phyloP scores from a whole-genome alignment of 2,329 filamentous ascomycete genomes.

The Leptographium procerum region DNA sequence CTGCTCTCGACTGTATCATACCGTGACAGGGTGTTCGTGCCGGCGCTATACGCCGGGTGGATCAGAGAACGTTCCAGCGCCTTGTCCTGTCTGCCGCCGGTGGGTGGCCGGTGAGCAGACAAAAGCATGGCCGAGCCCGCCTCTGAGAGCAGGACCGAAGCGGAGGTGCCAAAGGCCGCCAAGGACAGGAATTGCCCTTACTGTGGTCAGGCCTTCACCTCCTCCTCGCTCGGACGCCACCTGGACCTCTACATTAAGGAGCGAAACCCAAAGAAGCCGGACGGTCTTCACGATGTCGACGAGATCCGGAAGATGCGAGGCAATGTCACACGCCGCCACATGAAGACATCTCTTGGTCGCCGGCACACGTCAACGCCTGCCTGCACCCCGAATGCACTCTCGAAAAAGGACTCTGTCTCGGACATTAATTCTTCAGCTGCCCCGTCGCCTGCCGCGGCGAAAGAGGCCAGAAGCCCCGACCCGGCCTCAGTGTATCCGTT shows the following conservation, averaged over 20 bases:
- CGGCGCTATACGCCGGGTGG: not conserved
- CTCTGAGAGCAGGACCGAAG: conserved; percentile 17
- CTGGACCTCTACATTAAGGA: conserved; percentile 90
- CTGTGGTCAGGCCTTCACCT: conserved; percentile 83
- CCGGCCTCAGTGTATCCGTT: conserved; percentile 30
- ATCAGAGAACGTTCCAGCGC: not conserved
- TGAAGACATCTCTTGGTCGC: conserved; percentile 51
- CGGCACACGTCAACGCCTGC: conserved; percentile 51
- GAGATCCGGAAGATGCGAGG: conserved; percentile 77
- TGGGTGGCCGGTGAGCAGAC: not conserved
- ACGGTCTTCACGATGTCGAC: conserved; percentile 83
- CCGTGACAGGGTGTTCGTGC: not conserved
- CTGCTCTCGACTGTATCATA: not conserved
- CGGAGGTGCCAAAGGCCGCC: conserved; percentile 34
- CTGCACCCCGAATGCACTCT: conserved; percentile 33
- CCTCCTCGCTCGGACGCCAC: conserved; percentile 84
- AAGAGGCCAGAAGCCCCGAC: conserved; percentile 27
- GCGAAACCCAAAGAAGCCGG: conserved; percentile 77
- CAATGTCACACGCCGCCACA: conserved; percentile 76
- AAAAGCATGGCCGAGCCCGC: conserved; percentile 2
- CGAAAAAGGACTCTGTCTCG: conserved; percentile 28
- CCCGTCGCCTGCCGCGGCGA: conserved; percentile 26
- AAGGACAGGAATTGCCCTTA: conserved; percentile 88
- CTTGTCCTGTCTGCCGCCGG: not conserved
- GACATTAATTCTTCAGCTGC: conserved; percentile 24